Evolutionary conservation across 768 basidiomycete species (phyloP), one percentile per base, ranked within the genome.

Genomic region (Nidularia pulvinata): DNA sequence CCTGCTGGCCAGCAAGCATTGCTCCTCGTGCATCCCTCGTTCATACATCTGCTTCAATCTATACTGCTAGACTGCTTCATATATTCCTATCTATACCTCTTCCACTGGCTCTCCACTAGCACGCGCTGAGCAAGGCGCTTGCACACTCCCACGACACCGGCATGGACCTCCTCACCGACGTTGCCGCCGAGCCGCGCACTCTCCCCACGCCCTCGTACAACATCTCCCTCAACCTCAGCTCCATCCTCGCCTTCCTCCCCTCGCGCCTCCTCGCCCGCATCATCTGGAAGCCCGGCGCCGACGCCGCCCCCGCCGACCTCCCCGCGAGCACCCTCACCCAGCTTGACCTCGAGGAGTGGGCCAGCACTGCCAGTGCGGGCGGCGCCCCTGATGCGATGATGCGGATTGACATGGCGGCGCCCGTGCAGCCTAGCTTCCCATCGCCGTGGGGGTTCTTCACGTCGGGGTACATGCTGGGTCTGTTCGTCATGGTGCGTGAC

Each of bases 361-460:
- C 4, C 1, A 30, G 14, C 16, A 16, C 37, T 4, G 32, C 43
- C n/a, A 19, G 22, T 11, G 11, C 42, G 9, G 42, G 13, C 44
- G 22, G 13, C 25, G 11, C 5, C 34, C 11, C 22, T 3, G n/a
- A 34, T 19, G 30, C n/a, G 16, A 32, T 14, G 13, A 42, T 19
- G 11, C 2, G 6, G 14, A 11, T 30, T 13, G n/a, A 37, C 7
- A 13, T 32, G 7, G 7, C 39, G 7, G n/a, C 39, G 3, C n/a
- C 39, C 25, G n/a, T 22, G 14, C 57, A 46, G 34, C 55, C 50
- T 44, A 47, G 67, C 54, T 59, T 85, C 45, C 84, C 86, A 0
- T 84, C 84, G 0, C 86, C 85, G 1, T 87, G 83, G 79, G 84
- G 78, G 0, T 91, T 92, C 72, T 74, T 89, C 52, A 86, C 85